Conservation (phyloP, 192 early-diverging fungal genomes). For the Endogone sp. region DNA sequence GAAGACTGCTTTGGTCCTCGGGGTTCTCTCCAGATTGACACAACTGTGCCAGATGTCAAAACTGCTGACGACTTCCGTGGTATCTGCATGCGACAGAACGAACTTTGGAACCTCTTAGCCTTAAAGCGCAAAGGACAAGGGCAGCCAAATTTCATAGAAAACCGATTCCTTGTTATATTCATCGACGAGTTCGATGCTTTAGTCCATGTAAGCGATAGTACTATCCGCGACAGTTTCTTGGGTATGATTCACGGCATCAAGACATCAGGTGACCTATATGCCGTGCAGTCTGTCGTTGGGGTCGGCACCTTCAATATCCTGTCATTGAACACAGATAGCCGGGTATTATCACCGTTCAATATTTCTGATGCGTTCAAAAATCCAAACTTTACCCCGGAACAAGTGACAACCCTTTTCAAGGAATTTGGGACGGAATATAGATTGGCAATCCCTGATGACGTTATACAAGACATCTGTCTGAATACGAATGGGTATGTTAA, state of each 20-base stretch:
- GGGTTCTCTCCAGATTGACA: conserved; percentile 6
- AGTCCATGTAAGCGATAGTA: background rate
- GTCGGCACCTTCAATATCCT: conserved; percentile 12
- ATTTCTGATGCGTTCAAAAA: conserved; percentile 14
- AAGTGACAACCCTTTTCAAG: conserved; percentile 9
- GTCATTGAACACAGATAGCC: conserved; percentile 13
- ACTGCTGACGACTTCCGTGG: conserved; percentile 6
- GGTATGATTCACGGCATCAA: conserved; percentile 7
- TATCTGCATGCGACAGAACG: conserved; percentile 3
- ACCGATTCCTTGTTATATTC: conserved; percentile 1
- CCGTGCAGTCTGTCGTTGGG: conserved; percentile 9
- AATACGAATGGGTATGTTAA: conserved; percentile 16
- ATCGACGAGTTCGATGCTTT: conserved; percentile 8
- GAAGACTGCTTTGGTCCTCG: too few species aligned
- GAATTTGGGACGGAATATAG: conserved; percentile 10
- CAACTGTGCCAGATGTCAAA: conserved; percentile 9
- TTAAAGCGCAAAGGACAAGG: conserved; percentile 7
- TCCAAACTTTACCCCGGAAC: conserved; percentile 12
- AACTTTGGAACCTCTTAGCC: conserved; percentile 8
- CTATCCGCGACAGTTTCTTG: conserved; percentile 9
- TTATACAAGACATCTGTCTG: conserved; percentile 8
- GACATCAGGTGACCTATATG: conserved; percentile 6
- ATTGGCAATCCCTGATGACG: conserved; percentile 4
- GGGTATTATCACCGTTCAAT: conserved; percentile 10
- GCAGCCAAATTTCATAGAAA: conserved; percentile 1